Evolutionary conservation across 2,329 filamentous ascomycete species (phyloP), one percentile per base, ranked within the genome.

Genomic region (Exophiala sideris): DNA sequence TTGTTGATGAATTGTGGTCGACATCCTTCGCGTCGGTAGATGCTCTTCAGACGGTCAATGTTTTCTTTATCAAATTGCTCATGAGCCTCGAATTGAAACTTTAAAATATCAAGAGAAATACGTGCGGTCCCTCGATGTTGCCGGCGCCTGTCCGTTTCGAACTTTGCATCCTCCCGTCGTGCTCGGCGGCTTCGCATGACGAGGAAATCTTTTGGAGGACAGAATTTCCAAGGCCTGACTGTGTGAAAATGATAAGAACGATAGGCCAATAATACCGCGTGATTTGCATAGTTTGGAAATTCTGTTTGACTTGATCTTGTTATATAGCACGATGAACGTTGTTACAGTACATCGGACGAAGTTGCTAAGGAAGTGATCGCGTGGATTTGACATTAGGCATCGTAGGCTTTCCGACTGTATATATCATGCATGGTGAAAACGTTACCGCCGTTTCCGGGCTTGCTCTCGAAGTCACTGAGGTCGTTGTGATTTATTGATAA

Each of bases 1-100:
- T 71, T 68, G 39, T 50, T 38, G 24, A 68, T 14, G 52, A 68
- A 58, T 18, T 64, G 55, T 24, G 57, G 52, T 38, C 29, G 34
- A 34, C 45, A 48, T 14, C 45, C 45, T 48, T 48, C 45, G 20
- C 33, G 32, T 18, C 45, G 45, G 33, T 14, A 48, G 9, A 20
- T 20, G 10, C 33, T 20, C n/a, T 48, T 48, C 8, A 48, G 45
- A n/a, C 45, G 29, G 3, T 36, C 33, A 11, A 48, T 14, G 18
- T 48, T 48, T n/a, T 41, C 11, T 20, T 11, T 14, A 41, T 20
- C 16, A 41, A 41, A 9, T 41, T 41, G 12, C 16, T 20, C 12
- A 16, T 41, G 16, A 41, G 5, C 39, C 4, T 41, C 39, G 39
- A 41, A 20, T 14, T 14, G 39, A 41, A 41, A 20, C 12, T 41